These are phyloP conservation scores for Saccharomycopsis malanga DNA, from an alignment of 805 yeast species.

Conservation along the genomic window DNA sequence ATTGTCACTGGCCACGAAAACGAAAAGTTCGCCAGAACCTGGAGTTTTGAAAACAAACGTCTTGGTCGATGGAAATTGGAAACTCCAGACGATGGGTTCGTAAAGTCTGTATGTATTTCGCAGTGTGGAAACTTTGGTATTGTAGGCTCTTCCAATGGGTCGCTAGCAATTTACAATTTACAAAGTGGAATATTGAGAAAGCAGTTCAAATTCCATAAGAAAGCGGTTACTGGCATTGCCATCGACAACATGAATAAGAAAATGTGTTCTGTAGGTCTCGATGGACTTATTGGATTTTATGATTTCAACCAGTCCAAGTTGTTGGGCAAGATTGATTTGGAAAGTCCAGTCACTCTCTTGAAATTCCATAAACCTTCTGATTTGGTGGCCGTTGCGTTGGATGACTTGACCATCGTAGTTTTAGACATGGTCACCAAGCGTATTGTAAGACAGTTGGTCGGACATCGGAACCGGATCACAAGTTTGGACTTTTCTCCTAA, in stretches of 20 bases:
- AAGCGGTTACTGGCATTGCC: constrained; percentile 81
- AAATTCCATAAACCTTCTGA: constrained; percentile 78
- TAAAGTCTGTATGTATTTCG: constrained; percentile 70
- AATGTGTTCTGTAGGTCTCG: constrained; percentile 82
- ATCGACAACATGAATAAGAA: constrained; percentile 85
- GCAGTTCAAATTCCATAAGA: constrained; percentile 61
- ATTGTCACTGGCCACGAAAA: constrained; percentile 82
- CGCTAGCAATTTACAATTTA: constrained; percentile 77
- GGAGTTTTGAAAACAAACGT: constrained; percentile 76
- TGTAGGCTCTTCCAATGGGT: constrained; percentile 83
- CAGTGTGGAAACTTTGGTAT: constrained; percentile 94
- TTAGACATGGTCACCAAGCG: constrained; percentile 76
- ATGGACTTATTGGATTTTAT: constrained; percentile 82
- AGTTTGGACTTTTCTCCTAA: constrained; percentile 86
- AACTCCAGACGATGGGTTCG: constrained; percentile 74
- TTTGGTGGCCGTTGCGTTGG: constrained; percentile 76
- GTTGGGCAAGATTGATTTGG: constrained; percentile 59
- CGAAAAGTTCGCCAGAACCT: constrained; percentile 78
- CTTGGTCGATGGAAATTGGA: constrained; percentile 66
- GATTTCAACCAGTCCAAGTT: constrained; percentile 69
- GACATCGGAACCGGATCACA: constrained; percentile 85
- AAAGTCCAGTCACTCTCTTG: constrained; percentile 71
- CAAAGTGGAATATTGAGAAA: constrained; percentile 85
- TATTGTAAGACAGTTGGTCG: constrained; percentile 80
- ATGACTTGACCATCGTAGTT: constrained; percentile 77